Evolutionary conservation across 2,329 filamentous ascomycete species (phyloP), one percentile per base, ranked within the genome.

Genomic region (Plenodomus lindquistii): DNA sequence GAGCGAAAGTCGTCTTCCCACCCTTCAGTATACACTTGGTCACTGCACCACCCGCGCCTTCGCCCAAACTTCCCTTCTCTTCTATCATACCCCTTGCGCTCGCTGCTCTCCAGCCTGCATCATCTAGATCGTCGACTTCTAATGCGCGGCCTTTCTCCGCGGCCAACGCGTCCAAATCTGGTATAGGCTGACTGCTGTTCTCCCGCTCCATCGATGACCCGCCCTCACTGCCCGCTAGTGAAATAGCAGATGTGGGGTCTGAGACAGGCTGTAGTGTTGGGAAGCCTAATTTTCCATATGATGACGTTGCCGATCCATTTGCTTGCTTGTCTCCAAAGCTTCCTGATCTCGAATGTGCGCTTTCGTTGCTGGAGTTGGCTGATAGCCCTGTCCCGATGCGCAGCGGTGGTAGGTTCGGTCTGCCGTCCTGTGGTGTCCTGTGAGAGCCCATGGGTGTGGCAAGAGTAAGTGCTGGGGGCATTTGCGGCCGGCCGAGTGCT

Each of bases 31-130:
- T 87, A 73, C 91, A 96, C 66, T 88, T 86, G 19, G 93, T 99
- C 42, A 99, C 94, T 6, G 94, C 94, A 68, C 94, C 94, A 56
- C 94, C 94, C 40, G 94, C 94, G 62, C 94, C 94, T 73, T 99
- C 94, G 48, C 94, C 94, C 36, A 99, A 76, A 65, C 88, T 91
- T 21, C 93, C 94, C 21, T 96, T 76, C 73, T 99, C 91, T 41
- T 89, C 79, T 54, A 99, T 95, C 63, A 91, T 84, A 59, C 89
- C 88, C 69, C 96, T 90, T 71, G 89, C 83, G 67, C 91, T 96
- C 10, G 93, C 94, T 42, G 95, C 92, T 68, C 89, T 85, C 94
- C 94, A 99, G 17, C 91, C 91, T 55, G 96, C 89, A 64, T 97
- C 92, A 67, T 97, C 93, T 40, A 99, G 76, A 60, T 97, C 93